Evolutionary conservation across 2,329 filamentous ascomycete species (phyloP).

Genomic region (Cryphonectria radicalis): DNA sequence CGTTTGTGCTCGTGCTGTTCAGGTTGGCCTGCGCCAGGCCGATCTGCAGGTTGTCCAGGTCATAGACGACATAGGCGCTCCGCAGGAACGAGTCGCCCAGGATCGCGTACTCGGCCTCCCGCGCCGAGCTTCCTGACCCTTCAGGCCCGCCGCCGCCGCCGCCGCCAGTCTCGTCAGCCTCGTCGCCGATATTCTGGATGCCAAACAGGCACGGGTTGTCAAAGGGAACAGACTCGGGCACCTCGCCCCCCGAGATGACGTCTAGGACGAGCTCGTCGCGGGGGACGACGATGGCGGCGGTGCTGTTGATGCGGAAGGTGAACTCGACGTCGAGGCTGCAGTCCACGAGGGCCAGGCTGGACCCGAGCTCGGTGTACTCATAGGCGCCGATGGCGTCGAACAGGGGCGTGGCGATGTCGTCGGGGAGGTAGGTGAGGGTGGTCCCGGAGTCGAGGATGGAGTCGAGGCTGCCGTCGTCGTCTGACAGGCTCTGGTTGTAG

Average conservation of each 20-base stretch:
- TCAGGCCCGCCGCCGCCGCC: conserved; percentile 29
- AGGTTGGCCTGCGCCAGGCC: conserved; percentile 58
- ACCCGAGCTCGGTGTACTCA: conserved; percentile 41
- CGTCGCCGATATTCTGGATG: conserved; percentile 47
- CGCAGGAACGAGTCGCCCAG: conserved; percentile 54
- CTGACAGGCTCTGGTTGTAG: conserved; percentile 39
- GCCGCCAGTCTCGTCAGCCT: conserved; percentile 35
- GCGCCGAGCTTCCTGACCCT: neutral
- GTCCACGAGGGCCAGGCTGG: conserved; percentile 45
- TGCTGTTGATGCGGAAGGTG: conserved; percentile 47
- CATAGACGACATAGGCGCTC: conserved; percentile 59
- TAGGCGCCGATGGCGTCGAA: conserved; percentile 44
- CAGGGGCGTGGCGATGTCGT: conserved; percentile 48
- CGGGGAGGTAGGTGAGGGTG: conserved; percentile 66
- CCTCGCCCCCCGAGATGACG: conserved; percentile 38
- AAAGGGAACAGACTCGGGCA: conserved; percentile 44
- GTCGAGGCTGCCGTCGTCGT: conserved; percentile 38
- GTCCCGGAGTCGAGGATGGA: conserved; percentile 72
- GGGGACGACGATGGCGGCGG: conserved; percentile 37
- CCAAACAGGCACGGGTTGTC: conserved; percentile 58
- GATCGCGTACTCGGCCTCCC: conserved; percentile 37
- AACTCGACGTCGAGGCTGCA: conserved; percentile 47
- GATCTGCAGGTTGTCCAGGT: conserved; percentile 54
- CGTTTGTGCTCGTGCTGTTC: conserved; percentile 47
- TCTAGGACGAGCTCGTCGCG: conserved; percentile 46